Evolutionary conservation across 2,329 filamentous ascomycete genomes (phyloP).

Genomic region (Dothidotthia symphoricarpi): DNA sequence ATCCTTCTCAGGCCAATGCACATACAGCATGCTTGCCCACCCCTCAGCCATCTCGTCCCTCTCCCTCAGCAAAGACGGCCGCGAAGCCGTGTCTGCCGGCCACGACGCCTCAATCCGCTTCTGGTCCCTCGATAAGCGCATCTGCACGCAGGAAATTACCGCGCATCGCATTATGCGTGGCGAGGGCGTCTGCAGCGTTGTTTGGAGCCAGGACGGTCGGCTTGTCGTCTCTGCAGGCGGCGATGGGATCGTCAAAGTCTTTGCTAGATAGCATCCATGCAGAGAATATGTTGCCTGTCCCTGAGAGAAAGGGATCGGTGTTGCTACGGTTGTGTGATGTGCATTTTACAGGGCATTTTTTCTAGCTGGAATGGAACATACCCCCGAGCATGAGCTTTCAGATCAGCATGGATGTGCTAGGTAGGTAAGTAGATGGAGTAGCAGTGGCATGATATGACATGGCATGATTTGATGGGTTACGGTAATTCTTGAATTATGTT

Average conservation of each 20-base stretch:
- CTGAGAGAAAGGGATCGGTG: no score
- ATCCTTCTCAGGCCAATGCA: constrained; percentile 77
- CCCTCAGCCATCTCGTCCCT: constrained; percentile 89
- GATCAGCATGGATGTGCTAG: no score
- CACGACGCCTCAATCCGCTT: constrained; percentile 95
- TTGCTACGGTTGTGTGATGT: no score
- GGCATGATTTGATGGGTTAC: no score
- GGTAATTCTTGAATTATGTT: no score
- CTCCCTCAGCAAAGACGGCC: constrained; percentile 87
- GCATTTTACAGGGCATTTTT: no score
- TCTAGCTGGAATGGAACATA: no score
- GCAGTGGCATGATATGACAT: no score
- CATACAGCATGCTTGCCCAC: constrained; percentile 97
- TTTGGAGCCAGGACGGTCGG: constrained; percentile 92
- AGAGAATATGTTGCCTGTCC: neutral
- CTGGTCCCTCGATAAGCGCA: constrained; percentile 94
- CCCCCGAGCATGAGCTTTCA: no score
- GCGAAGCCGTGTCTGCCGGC: constrained; percentile 90
- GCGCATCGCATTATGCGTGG: constrained; percentile 92
- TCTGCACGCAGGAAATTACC: constrained; percentile 93
- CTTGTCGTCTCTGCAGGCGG: constrained; percentile 94
- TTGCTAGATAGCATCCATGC: constrained; percentile 42
- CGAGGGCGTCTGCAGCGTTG: constrained; percentile 89
- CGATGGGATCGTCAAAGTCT: constrained; percentile 95
- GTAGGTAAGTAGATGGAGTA: no score